Base-by-base conservation (phyloP, 768 basidiomycete genomes). In the Lentinula raphanica region DNA sequence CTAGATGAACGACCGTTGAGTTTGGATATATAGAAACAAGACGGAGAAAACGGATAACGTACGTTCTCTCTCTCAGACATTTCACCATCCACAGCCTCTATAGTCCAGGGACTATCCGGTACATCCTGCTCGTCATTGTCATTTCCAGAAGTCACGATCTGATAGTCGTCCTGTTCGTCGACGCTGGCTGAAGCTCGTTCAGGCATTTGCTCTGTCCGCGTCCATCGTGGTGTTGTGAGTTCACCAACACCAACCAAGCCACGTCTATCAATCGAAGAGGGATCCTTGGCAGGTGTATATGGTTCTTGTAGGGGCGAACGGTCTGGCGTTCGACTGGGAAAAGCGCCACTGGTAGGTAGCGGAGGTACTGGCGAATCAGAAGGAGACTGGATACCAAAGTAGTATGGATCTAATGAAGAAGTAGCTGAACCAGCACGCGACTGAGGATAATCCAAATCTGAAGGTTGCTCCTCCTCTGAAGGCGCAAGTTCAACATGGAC, bases 161-260 rank as follows among this genome's bases (percentile, higher is more conserved):
- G 78, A 58, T 80, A 80, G 21, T 66, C 69, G 55, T 77, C 78
- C 5, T 62, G 66, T 56, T 73, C 69, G n/a, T 65, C 49, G 3
- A 25, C 51, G 29, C 64, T 64, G 27, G 60, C 64, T 32, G 67
- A 71, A 59, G 64, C 70, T 54, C 70, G 76, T 56, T 69, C 64
- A 54, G 70, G 78, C 63, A 71, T 69, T 35, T 74, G 71, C 49
- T 80, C 78, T 28, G 74, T 69, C 67, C 82, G 82, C 59, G 81
- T 81, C 95, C 94, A 99, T 60, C 94, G 83, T 49, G 97, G 97
- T n/a, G 97, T 99, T 19, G 94, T 78, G 31, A 98, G 83, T 72
- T 99, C 97, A 36, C 97, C 97, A 5, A 98, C 90, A 25, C 97
- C 97, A 54, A 98, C 85, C 39, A 98, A 84, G 36, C 86, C 89